Evolutionary conservation across 2,329 filamentous ascomycete genomes (phyloP).

Genomic region (Thelonectria olida): DNA sequence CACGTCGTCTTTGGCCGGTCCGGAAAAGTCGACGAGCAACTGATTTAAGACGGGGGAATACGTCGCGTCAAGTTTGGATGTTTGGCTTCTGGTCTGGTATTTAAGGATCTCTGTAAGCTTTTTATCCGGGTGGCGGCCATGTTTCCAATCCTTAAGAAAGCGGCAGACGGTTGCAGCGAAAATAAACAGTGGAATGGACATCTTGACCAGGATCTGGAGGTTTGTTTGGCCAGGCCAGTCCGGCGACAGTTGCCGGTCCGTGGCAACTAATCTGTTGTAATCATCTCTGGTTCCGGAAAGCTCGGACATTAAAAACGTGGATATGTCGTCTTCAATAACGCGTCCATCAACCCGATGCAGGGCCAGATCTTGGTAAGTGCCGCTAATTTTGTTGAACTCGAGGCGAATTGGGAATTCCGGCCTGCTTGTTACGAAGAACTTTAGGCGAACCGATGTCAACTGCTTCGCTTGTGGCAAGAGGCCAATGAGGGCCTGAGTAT

Average conservation of each 20-base stretch:
- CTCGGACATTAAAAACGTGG: no score
- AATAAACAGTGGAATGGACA: constrained; percentile 48
- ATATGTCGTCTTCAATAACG: background rate
- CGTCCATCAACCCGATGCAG: background rate
- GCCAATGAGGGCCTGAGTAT: constrained; percentile 45
- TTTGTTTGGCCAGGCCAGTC: constrained; percentile 42
- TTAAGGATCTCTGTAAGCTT: no score
- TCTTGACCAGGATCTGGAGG: constrained; percentile 32
- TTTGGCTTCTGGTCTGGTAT: no score
- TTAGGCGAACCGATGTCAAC: constrained; percentile 41
- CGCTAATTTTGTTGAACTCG: background rate
- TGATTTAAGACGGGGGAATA: constrained; percentile 20
- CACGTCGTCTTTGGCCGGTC: background rate
- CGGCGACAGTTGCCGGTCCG: no score
- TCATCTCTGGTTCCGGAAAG: constrained; percentile 35
- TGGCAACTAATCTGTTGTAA: no score
- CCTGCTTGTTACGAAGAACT: constrained; percentile 52
- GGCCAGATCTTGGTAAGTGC: background rate
- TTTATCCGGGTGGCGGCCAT: background rate
- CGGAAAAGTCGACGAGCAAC: background rate
- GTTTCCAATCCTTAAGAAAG: constrained; percentile 39
- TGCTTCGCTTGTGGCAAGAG: constrained; percentile 22
- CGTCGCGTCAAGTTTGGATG: no score
- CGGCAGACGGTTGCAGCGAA: constrained; percentile 44
- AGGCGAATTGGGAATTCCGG: constrained; percentile 48